Base-by-base conservation (phyloP, 306 rosid genomes). In the Nissolia schottii region DNA sequence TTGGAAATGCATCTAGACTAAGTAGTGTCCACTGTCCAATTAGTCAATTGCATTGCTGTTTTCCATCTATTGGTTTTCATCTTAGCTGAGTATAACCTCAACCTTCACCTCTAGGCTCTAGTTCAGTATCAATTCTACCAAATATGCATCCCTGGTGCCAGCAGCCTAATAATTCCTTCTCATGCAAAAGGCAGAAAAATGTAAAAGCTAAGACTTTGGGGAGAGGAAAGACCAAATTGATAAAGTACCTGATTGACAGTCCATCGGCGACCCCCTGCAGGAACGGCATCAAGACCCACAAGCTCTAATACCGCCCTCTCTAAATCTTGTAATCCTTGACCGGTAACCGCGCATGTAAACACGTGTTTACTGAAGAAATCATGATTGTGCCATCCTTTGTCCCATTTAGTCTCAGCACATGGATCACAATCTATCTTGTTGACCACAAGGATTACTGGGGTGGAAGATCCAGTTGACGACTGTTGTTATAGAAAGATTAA, bases 291-390 rank as follows among this genome's bases (percentile, higher is more conserved):
- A 61, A 91, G 92, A 54, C 99, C 95, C 70, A 87, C 90, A 24
- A 89, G 74, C 80, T 94, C 91, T 45, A 82, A 75, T 67, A 94
- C 95, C 18, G 88, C 89, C 49, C 40, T 80, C 87, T 94, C 99
- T 66, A 94, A 77, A 71, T 88, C 92, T 73, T 79, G 75, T 43
- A 94, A 82, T 80, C 97, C 99, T 89, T 89, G 89, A 59, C 99
- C 94, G 7, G 97, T 85, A 64, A 94, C 84, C 58, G 99, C 96
- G 68, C 93, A 91, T 24, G 96, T 94, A 56, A 85, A 86, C 69
- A 94, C 95, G 51, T 55, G 87, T 75, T 86, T 87, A 35, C 84
- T 79, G 90, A 94, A 89, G 27, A 49, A 20, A 74, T 73, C 34
- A 5, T 31, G 56, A 43, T 55, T 43, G 3, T 41, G 27, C 38